Base-by-base conservation (phyloP, 768 basidiomycete genomes). In the Mycena galericulata region DNA sequence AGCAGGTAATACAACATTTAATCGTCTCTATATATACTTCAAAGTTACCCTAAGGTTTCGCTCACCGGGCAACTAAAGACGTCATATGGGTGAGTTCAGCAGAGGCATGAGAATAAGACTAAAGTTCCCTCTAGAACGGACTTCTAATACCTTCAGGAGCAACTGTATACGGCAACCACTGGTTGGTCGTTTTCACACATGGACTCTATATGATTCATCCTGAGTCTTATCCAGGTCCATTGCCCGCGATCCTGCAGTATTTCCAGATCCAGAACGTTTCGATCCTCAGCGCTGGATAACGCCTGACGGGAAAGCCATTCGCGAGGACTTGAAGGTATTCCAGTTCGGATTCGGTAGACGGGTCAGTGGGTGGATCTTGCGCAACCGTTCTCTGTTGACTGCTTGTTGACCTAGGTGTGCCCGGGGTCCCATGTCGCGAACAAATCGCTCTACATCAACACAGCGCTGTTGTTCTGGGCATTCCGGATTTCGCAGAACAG, bases 51-150 rank as follows among this genome's bases (percentile, higher is more conserved):
- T 43, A 65, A 83, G 82, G 90, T 1, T 89, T 91, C 68, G 82
- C 89, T 4, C 92, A 93, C 69, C 85, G 86, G 49, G 86, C 91
- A 1, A 88, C 86, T 2, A 86, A 85, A 62, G 90, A 92, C 56
- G 86, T 93, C 32, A 74, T 87, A 27, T 92, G 89, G 83, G 89
- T 89, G 63, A n/a, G 78, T 67, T 8, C 24, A 40, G 14, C 17
- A 34, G 55, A 17, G 36, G 34, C 46, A 57, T 36, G 20, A 9
- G 22, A 15, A 8, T 40, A 12, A 17, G 36, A 29, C 34, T 41
- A 41, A 68, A 50, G 26, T 10, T 17, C 14, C 17, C 26, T 71
- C 24, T 7, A 88, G 83, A 76, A 82, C 50, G 81, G 83, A 24
- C 85, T 85, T 61, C 69, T 85, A 8, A 90, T 90, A 46, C 87